phyloP scores from a whole-genome alignment of 306 rosid species.

The Astragalus membranaceus region DNA sequence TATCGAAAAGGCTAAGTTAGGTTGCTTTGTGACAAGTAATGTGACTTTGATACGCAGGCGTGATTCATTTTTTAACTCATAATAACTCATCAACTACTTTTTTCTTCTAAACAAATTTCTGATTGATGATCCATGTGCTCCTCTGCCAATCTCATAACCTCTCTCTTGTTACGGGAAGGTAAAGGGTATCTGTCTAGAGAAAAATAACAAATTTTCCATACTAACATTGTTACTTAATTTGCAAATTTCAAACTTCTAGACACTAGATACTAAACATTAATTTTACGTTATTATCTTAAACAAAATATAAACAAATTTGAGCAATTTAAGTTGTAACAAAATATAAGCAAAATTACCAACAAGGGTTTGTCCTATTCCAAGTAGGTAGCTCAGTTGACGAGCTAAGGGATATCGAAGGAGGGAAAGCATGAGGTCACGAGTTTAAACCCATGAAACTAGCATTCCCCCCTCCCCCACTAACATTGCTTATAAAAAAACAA shows the following conservation, averaged over 20 bases:
- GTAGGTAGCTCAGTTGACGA: too few species aligned
- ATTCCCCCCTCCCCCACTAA: too few species aligned
- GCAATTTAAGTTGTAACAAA: too few species aligned
- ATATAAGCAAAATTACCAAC: too few species aligned
- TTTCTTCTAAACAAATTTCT: background rate
- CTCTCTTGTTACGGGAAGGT: background rate
- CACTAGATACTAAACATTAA: background rate
- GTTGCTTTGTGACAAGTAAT: conserved; percentile 26
- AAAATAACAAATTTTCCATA: background rate
- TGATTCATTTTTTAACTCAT: background rate
- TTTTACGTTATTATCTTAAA: too few species aligned
- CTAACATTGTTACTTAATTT: background rate
- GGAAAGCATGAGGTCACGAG: too few species aligned
- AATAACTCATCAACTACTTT: conserved; percentile 24
- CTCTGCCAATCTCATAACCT: background rate
- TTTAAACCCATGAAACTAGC: too few species aligned
- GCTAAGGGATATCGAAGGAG: too few species aligned
- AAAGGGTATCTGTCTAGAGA: background rate
- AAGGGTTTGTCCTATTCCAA: too few species aligned
- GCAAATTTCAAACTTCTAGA: conserved; percentile 12
- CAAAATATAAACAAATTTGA: too few species aligned
- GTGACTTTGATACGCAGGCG: conserved; percentile 11
- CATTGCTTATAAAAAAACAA: too few species aligned
- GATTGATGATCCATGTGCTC: background rate
- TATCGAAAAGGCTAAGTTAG: conserved; percentile 36